Percentiles rank a stretch among this genome's conserved stretches.
phyloP scores from a whole-genome alignment of 2,329 filamentous ascomycete genomes.

The Apiospora rasikravindrae region DNA sequence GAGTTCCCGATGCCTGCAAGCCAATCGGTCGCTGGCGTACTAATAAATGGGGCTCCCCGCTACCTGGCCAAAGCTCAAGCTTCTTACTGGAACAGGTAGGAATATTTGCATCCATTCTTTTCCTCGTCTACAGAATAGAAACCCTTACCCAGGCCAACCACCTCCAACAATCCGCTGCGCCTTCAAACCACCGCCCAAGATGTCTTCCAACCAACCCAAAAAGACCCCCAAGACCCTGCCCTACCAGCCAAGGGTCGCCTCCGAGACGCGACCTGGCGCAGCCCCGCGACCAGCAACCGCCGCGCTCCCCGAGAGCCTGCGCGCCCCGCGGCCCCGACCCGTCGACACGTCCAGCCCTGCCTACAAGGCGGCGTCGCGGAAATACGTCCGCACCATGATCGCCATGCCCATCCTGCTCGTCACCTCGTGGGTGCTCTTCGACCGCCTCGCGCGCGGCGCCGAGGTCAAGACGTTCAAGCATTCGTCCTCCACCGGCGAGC shows the following conservation, averaged over 20 bases:
- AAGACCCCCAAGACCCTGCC: slow-evolving; percentile 5
- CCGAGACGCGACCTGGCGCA: background rate
- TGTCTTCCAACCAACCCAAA: background rate
- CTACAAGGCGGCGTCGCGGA: slow-evolving; percentile 46
- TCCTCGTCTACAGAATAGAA: background rate
- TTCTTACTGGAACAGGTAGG: background rate
- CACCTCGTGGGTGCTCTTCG: slow-evolving; percentile 59
- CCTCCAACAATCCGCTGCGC: background rate
- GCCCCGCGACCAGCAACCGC: background rate
- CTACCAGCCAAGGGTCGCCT: background rate
- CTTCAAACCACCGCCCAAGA: background rate
- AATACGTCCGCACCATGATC: slow-evolving; percentile 54
- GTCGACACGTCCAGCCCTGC: slow-evolving; percentile 43
- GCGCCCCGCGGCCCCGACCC: slow-evolving; percentile 25
- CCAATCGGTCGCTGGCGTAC: background rate
- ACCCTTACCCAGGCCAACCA: background rate
- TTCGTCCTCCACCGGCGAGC: background rate
- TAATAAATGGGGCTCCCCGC: background rate
- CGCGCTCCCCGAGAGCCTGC: slow-evolving; percentile 22
- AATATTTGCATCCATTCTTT: background rate
- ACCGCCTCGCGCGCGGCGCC: slow-evolving; percentile 38
- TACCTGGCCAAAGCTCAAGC: background rate
- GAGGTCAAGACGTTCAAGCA: slow-evolving; percentile 28
- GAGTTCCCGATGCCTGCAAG: background rate
- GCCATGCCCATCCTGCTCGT: slow-evolving; percentile 60